These are phyloP conservation scores for Talaromyces marneffei DNA, from an alignment of 2,329 filamentous ascomycete genomes.

Conservation along the genomic window DNA sequence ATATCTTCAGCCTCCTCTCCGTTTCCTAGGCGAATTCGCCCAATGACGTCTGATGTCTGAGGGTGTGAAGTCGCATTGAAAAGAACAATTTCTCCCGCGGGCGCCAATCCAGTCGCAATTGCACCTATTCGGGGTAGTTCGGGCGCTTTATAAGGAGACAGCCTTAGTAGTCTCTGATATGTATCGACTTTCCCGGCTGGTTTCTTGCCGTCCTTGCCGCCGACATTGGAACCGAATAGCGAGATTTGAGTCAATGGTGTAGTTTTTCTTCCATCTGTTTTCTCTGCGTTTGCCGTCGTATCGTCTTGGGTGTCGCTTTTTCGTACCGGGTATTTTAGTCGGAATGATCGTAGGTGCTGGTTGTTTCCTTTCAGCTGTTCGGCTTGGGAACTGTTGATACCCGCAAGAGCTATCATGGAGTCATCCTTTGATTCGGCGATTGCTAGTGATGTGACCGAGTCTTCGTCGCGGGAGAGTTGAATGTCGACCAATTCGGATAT, in stretches of 20 bases:
- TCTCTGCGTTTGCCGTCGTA: slow-evolving; percentile 17
- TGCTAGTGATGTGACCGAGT: slow-evolving; percentile 79
- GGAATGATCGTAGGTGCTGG: slow-evolving; percentile 74
- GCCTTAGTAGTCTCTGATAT: slow-evolving; percentile 54
- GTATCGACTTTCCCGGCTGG: slow-evolving; percentile 44
- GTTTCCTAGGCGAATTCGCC: slow-evolving; percentile 47
- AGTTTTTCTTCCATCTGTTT: slow-evolving; percentile 30
- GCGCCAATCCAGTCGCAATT: slow-evolving; percentile 70
- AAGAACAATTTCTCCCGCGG: slow-evolving; percentile 69
- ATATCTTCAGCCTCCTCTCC: slow-evolving; percentile 49
- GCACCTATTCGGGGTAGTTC: slow-evolving; percentile 63
- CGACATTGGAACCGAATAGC: slow-evolving; percentile 43
- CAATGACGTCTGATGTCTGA: slow-evolving; percentile 47
- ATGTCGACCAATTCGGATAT: slow-evolving; percentile 64
- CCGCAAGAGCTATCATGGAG: slow-evolving; percentile 59
- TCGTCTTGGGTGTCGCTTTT: slow-evolving; percentile 24
- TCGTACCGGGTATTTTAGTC: slow-evolving; percentile 52
- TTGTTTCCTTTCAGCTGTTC: slow-evolving; percentile 72
- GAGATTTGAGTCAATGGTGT: slow-evolving; percentile 46
- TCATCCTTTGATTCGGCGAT: slow-evolving; percentile 56
- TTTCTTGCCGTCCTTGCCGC: slow-evolving; percentile 25
- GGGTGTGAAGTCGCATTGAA: slow-evolving; percentile 62
- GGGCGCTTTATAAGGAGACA: slow-evolving; percentile 51
- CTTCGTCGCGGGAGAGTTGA: slow-evolving; percentile 75
- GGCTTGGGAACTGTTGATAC: slow-evolving; percentile 73